Evolutionary conservation across 805 yeast species (phyloP).

Genomic region (Lipomyces chichibuensis): DNA sequence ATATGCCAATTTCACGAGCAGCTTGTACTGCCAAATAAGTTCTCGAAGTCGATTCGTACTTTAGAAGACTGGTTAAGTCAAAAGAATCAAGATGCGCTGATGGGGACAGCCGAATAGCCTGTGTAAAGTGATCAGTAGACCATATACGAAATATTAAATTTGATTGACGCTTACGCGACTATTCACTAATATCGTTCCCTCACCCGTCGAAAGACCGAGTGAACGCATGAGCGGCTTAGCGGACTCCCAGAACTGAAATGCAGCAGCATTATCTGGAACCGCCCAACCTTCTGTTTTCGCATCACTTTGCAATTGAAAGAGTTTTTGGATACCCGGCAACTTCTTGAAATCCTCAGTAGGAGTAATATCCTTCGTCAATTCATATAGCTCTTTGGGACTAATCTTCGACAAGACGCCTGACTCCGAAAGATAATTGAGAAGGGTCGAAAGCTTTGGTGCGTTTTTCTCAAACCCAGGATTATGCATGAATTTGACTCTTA

Average conservation of each 20-base stretch:
- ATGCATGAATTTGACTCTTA: conserved; percentile 23
- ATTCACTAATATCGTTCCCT: conserved; percentile 13
- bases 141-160: not conserved
- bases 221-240: conserved; percentile 2
- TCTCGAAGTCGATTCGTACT: conserved; percentile 32
- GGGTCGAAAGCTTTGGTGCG: conserved; percentile 28
- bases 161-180: conserved; percentile 16
- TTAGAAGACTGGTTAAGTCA: conserved; percentile 37
- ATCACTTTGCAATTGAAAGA: conserved; percentile 3
- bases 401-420: conserved; percentile 12
- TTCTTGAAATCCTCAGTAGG: conserved; percentile 21
- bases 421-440: conserved; percentile 20
- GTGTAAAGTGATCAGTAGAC: not conserved
- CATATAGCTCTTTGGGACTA: conserved; percentile 13
- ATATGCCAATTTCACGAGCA: conserved; percentile 13
- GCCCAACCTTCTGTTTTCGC: conserved; percentile 31
- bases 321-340: conserved; percentile 21
- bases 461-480: conserved; percentile 25
- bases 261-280: conserved; percentile 26
- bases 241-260: conserved; percentile 29
- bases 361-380: conserved; percentile 6
- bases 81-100: conserved; percentile 8
- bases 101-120: conserved; percentile 19
- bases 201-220: conserved; percentile 9
- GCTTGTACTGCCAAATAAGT: conserved; percentile 27